Evolutionary conservation across 169 alveolate species (phyloP).

Genomic region (Cryptosporidium parvum): DNA sequence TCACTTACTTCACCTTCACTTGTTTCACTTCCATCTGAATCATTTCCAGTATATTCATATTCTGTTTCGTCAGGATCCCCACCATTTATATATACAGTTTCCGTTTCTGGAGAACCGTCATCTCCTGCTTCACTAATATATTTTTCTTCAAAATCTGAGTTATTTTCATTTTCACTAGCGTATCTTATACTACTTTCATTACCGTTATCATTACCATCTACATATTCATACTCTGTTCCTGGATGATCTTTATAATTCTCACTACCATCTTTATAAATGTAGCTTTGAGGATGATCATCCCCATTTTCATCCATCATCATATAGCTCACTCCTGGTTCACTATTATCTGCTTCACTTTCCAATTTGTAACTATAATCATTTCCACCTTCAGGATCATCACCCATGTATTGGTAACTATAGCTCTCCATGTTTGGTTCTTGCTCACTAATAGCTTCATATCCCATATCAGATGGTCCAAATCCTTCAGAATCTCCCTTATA

Average conservation of each 20-base stretch:
- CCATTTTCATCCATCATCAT: slow-evolving; percentile 23
- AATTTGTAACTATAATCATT: neutral
- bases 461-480: slow-evolving; percentile 62
- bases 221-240: slow-evolving; percentile 3
- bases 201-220: neutral
- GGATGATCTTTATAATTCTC: neutral
- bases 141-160: slow-evolving; percentile 16
- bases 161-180: slow-evolving; percentile 1
- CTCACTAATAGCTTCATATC: slow-evolving; percentile 38
- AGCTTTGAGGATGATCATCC: neutral
- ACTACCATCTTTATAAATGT: slow-evolving; percentile 1
- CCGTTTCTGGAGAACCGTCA: neutral
- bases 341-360: slow-evolving; percentile 15
- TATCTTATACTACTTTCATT: neutral
- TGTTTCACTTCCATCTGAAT: neutral
- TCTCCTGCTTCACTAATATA: slow-evolving; percentile 3
- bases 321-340: slow-evolving; percentile 56
- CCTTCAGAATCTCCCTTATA: slow-evolving; percentile 48
- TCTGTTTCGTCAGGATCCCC: slow-evolving; percentile 15
- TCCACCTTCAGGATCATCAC: neutral
- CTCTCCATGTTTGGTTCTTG: slow-evolving; percentile 16
- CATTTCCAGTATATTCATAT: slow-evolving; percentile 30
- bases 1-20: neutral
- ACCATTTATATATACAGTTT: slow-evolving; percentile 1
- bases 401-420: slow-evolving; percentile 27